Base-by-base conservation (phyloP, 768 basidiomycete genomes). In the Rhodotorula kratochvilovae region DNA sequence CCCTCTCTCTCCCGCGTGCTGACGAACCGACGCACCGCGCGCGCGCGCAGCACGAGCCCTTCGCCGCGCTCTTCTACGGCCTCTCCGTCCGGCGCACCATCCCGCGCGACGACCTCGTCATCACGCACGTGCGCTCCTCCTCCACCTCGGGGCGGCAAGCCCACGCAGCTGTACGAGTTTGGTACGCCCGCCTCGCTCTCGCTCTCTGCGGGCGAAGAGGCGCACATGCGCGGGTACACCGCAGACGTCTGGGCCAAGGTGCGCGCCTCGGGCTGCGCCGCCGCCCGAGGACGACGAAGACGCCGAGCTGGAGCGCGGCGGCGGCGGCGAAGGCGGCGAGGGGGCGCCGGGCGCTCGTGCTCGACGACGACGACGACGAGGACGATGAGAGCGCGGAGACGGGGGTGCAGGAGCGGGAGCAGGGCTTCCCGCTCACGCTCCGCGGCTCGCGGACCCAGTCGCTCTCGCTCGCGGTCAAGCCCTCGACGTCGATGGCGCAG, bases 371-470 rank as follows among this genome's bases (percentile, higher is more conserved):
- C 43, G 2, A 25, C 35, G 43, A 27, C 42, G 56, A 17, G 57
- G 3, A 15, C n/a, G 19, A n/a, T n/a, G n/a, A n/a, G n/a, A n/a
- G n/a, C n/a, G n/a, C n/a, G n/a, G n/a, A n/a, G n/a, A n/a, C n/a
- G n/a, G n/a, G n/a, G n/a, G n/a, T n/a, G n/a, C n/a, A n/a, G n/a
- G n/a, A n/a, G n/a, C n/a, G n/a, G n/a, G n/a, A n/a, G n/a, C n/a
- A n/a, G n/a, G n/a, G n/a, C n/a, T 70, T 73, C 65, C 68, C 56
- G 12, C 46, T 73, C n/a, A 69, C 68, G n/a, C 17, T 73, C 6
- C 54, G 72, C 43, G 65, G 68, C 13, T 60, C 57, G 7, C 59
- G 61, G 33, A 67, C 57, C 21, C 35, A 60, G 27, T 54, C 65
- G 29, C 42, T 73, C 61, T 50, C 65, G 29, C 35, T 73, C 39